Evolutionary conservation across 2,329 filamentous ascomycete species (phyloP).

Genomic region (Acrodontium crateriforme): DNA sequence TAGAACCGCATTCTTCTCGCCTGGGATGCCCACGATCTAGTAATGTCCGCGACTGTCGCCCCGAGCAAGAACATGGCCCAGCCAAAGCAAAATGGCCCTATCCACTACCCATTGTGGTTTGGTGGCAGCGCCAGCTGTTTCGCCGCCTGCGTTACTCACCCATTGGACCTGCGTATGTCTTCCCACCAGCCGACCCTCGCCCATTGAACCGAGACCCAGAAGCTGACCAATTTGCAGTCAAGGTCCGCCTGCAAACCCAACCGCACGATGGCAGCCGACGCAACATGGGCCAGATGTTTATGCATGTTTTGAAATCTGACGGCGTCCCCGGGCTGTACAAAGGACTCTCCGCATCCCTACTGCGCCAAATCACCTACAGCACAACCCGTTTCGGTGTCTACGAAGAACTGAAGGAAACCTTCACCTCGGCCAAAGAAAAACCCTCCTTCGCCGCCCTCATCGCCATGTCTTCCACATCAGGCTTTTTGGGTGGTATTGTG

Average conservation of each 20-base stretch:
- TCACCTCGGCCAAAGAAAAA: constrained; percentile 36
- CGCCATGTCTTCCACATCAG: constrained; percentile 68
- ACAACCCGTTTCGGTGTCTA: constrained; percentile 95
- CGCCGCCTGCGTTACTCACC: constrained; percentile 84
- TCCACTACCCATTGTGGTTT: constrained; percentile 59
- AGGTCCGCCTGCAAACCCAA: constrained; percentile 33
- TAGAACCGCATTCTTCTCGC: neutral
- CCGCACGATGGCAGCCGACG: constrained; percentile 54
- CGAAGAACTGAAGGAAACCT: constrained; percentile 71
- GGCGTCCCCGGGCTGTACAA: constrained; percentile 73
- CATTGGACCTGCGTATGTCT: constrained; percentile 76
- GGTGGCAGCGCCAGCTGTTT: constrained; percentile 87
- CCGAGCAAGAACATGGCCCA: constrained; percentile 28
- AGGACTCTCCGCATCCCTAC: constrained; percentile 80
- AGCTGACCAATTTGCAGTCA: constrained; percentile 25
- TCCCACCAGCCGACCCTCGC: neutral
- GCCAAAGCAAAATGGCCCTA: constrained; percentile 17
- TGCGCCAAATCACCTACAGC: constrained; percentile 86
- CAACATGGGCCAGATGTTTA: constrained; percentile 74
- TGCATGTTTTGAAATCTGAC: constrained; percentile 63
- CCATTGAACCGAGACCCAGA: too few relatives aligned
- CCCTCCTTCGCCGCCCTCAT: constrained; percentile 61
- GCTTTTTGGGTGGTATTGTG: constrained; percentile 74
- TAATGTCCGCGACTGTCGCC: constrained; percentile 28
- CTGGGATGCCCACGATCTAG: constrained; percentile 1